Evolutionary conservation across 257 asterid species (phyloP), one percentile per base, ranked within the genome.

Genomic region (Primulina tabacum): DNA sequence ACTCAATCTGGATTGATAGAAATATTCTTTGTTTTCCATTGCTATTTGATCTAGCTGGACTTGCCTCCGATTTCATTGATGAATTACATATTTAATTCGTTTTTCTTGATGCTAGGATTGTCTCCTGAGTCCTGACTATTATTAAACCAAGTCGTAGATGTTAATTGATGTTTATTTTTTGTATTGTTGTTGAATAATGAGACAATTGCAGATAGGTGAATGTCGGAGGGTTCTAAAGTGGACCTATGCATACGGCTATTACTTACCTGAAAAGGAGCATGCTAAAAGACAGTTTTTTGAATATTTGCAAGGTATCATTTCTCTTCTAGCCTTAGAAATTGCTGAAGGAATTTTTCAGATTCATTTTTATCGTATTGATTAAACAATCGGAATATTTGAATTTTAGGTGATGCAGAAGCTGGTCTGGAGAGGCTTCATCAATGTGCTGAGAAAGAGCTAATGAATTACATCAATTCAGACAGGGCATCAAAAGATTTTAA

Each of bases 391-490:
- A 56, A 72, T 12, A 33, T 65, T 37, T 61, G 62, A 59, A 28
- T 34, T 78, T 67, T 75, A 94, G 99, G 99, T 65, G 99, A 94
- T 78, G 99, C 99, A 2, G 99, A 94, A 82, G 92, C 97, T 26
- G 99, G 97, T 73, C 82, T 94, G 75, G 99, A 91, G 89, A 87
- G 99, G 86, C 96, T 94, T 73, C 99, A 94, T 82, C 97, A 89
- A 67, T 94, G 99, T 89, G 97, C 95, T 34, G 99, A 94, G 81
- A 94, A 94, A 73, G 97, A 91, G 82, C 82, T 94, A 35, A 85
- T 74, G 81, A 79, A 37, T 72, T 86, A 80, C 79, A 81, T 94
- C 72, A 72, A 72, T 66, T 73, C 90, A 16, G 90, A 87, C 6
- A 86, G 84, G 18, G 88, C 90, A 30, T 84, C 96, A 67, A 82